Base-by-base conservation (phyloP, 73 alveolate species). In the Symbiodinium pilosum region DNA sequence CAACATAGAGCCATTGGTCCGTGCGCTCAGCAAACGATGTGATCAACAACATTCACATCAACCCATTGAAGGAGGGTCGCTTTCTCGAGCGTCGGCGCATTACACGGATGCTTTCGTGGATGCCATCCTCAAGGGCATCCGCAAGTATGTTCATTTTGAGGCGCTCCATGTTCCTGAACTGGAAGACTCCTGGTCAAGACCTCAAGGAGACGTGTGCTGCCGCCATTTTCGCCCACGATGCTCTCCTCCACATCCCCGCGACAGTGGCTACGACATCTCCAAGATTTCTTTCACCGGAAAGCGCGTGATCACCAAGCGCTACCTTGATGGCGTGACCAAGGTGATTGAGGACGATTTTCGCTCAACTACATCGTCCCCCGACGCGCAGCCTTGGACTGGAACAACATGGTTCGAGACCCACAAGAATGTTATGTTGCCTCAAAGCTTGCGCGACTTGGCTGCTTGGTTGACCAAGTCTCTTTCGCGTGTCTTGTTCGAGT, bases 101-200 rank as follows among this genome's bases (percentile, higher is more conserved):
- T 44, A 43, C 81, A 43, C 92, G 18, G 69, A 59, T 4, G 93
- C 44, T 39, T 86, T 86, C 41, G 93, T 86, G 81, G 54, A 86
- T 32, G 75, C 81, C 14, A 8, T 86, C 39, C 38, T 86, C 39
- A 26, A 32, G 8, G 93, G 83, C 1, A 30, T 86, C 1, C 40
- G 83, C 18, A 1, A n/a, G 1, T 39, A 68, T 68, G 7, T 68
- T 47, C 64, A 16, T 47, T 16, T 11, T 11, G 64, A 16, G 24
- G 24, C 24, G 8, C 16, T 8, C 16, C 64, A 47, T 8, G 64
- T 47, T 8, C 64, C 64, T 16, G 24, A 47, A 47, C 64, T 47
- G 8, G 24, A 47, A 16, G 64, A 47, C 64, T 11, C n/a, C 11
- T 52, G 69, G 69, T 4, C 24, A 3, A 20, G 14, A 28, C 2